A percentile compares a stretch with the other conserved stretches of the same genome.
These are phyloP conservation scores for Globisporangium apiculatum DNA, from an alignment of 352 stramenopile genomes.

Conservation along the genomic window DNA sequence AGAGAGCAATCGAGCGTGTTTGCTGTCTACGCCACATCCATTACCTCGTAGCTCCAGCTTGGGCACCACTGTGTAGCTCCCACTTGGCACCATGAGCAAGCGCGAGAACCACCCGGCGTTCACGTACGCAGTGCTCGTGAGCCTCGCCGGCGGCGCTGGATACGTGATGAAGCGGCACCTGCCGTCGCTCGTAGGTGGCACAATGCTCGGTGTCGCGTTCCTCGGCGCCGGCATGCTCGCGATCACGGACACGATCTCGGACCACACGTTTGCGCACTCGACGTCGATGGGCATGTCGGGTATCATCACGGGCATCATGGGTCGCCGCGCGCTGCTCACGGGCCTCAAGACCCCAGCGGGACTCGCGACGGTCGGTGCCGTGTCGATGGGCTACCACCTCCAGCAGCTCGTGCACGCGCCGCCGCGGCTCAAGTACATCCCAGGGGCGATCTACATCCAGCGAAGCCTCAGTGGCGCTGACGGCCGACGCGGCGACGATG, in stretches of 20 bases:
- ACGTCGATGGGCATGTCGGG: constrained; percentile 65
- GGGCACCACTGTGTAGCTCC: no score
- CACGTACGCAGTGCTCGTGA: constrained; percentile 61
- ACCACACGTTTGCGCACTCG: constrained; percentile 63
- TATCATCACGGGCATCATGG: constrained; percentile 57
- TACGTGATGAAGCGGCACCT: constrained; percentile 57
- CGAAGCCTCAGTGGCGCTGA: not conserved
- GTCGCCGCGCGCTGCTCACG: constrained; percentile 37
- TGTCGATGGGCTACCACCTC: constrained; percentile 64
- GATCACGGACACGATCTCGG: constrained; percentile 59
- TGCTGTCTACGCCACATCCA: no score
- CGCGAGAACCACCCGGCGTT: constrained; percentile 49
- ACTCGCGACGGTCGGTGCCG: constrained; percentile 38
- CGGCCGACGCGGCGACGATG: not conserved
- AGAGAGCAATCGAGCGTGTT: no score
- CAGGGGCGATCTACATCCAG: constrained; percentile 18
- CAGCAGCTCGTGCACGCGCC: constrained; percentile 59
- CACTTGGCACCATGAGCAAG: constrained; percentile 17
- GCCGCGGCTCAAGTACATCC: constrained; percentile 46
- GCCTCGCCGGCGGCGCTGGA: constrained; percentile 45
- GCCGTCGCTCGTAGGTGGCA: constrained; percentile 62
- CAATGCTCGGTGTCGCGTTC: constrained; percentile 53
- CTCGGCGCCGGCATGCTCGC: constrained; percentile 60
- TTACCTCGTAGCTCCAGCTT: no score
- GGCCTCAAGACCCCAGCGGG: constrained; percentile 30